Evolutionary conservation across 2,329 filamentous ascomycete genomes (phyloP), one percentile per base, ranked within the genome.

Genomic region (Esteya vermicola): DNA sequence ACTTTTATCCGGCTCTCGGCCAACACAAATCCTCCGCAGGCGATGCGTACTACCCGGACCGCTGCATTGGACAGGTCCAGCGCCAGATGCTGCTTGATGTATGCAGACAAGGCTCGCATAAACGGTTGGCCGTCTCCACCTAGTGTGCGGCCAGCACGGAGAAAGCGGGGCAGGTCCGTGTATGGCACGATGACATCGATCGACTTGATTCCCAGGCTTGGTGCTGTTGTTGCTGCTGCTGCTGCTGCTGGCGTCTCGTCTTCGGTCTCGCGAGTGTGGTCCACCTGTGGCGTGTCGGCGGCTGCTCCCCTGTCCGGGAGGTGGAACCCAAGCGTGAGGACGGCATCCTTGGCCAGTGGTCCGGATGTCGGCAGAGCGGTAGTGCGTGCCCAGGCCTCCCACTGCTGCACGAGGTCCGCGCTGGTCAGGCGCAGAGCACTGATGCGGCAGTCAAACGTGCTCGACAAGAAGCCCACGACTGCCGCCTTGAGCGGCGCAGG

Each of bases 361-460:
- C 57, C 59, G 2, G 54, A 51, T 3, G 53, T 50, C 0, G 56
- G 54, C 10, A 63, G 34, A 1, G 58, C 61, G 6, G 55, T 59
- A 0, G 57, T 53, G 2, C 54, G 50, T 23, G 70, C 57, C 71
- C 71, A 75, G 13, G 56, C 51, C 45, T 75, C 72, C 64, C 67
- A 70, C 6, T 62, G 56, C 4, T 51, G 50, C 2, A 72, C 54
- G 0, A 77, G 57, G 2, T 66, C 70, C 33, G 59, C 59, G 7
- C 69, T 72, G 6, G 67, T 66, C 3, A 76, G 51, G 1, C 58
- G 58, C 32, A 75, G 53, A 4, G 66, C 57, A 40, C 60, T 65
- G 33, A 75, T 62, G 22, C 68, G 70, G 45, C 69, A 74, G 54
- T 77, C 72, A 45, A 76, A 75, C 0, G 64, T 64, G 32, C 54